A percentile compares a stretch with the other conserved stretches of the same genome.
Evolutionary conservation across 2,329 filamentous ascomycete genomes (phyloP).

Genomic region (Colletotrichum shisoi): DNA sequence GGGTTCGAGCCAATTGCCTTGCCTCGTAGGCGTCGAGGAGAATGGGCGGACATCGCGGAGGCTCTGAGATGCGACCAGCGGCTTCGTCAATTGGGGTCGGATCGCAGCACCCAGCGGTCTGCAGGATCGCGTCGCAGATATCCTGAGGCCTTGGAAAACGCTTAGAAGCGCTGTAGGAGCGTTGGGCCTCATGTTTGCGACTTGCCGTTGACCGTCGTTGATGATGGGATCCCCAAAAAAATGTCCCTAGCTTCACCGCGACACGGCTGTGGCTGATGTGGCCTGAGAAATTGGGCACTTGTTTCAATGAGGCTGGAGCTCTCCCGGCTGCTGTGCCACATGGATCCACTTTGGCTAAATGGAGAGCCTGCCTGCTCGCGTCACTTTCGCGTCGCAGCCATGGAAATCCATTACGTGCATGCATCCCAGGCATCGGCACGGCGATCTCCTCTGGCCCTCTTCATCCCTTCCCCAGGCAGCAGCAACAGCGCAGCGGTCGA

Average conservation of each 20-base stretch:
- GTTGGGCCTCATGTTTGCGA: constrained; percentile 57
- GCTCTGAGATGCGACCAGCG: constrained; percentile 47
- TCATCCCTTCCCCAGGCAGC: constrained; percentile 22
- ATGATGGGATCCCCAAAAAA: constrained; percentile 48
- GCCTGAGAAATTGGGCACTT: constrained; percentile 42
- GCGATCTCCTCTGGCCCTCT: constrained; percentile 5
- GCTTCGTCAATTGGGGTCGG: constrained; percentile 44
- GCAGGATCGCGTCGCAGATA: constrained; percentile 53
- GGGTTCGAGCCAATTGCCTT: constrained; percentile 83
- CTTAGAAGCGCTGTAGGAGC: constrained; percentile 56
- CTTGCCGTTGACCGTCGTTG: constrained; percentile 42
- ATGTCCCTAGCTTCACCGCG: constrained; percentile 39
- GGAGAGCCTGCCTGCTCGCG: constrained; percentile 47
- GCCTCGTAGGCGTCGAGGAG: constrained; percentile 69
- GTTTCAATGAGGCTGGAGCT: constrained; percentile 39
- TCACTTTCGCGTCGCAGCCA: constrained; percentile 53
- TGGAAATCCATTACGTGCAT: constrained; percentile 31
- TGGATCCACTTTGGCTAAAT: constrained; percentile 11
- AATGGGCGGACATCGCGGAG: constrained; percentile 69
- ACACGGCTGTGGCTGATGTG: constrained; percentile 35
- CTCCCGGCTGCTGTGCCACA: constrained; percentile 37
- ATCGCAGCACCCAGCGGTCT: constrained; percentile 51
- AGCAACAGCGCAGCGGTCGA: constrained; percentile 15
- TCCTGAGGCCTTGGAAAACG: constrained; percentile 60
- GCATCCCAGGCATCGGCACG: constrained; percentile 30